phyloP scores from a whole-genome alignment of 176 grass and related monocot genomes.

The Oryza longistaminata region DNA sequence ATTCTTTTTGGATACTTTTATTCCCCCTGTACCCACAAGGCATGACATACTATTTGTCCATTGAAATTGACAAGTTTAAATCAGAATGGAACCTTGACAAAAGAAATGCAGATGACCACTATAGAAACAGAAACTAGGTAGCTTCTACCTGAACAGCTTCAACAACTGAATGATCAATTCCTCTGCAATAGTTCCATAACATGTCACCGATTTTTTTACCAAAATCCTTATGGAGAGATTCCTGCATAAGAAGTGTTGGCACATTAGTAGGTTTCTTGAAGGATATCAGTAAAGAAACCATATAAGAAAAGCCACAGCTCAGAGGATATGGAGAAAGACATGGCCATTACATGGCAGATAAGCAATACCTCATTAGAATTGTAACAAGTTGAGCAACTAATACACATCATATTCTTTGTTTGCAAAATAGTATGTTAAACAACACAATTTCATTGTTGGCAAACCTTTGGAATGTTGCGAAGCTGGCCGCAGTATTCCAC shows the following conservation, averaged over 20 bases:
- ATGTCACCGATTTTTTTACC: slow-evolving; percentile 79
- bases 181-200: slow-evolving; percentile 97
- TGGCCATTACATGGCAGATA: slow-evolving; percentile 18
- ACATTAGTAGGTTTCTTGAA: slow-evolving; percentile 25
- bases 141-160: slow-evolving; percentile 78
- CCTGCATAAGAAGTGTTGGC: slow-evolving; percentile 49
- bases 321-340: background rate
- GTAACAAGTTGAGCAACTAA: background rate
- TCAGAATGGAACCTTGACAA: slow-evolving; percentile 6
- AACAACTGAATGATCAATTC: slow-evolving; percentile 86
- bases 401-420: background rate
- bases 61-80: background rate
- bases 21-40: slow-evolving; percentile 14
- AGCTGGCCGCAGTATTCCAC: slow-evolving; percentile 75
- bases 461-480: slow-evolving; percentile 67
- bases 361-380: slow-evolving; percentile 11
- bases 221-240: slow-evolving; percentile 76
- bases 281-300: slow-evolving; percentile 24
- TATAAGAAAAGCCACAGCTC: slow-evolving; percentile 20
- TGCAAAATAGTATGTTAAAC: slow-evolving; percentile 33
- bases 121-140: background rate
- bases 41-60: slow-evolving; percentile 12
- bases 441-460: background rate
- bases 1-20: background rate
- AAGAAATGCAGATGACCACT: slow-evolving; percentile 9